phyloP scores from a whole-genome alignment of 2,329 filamentous ascomycete genomes.

The Colletotrichum melonis region DNA sequence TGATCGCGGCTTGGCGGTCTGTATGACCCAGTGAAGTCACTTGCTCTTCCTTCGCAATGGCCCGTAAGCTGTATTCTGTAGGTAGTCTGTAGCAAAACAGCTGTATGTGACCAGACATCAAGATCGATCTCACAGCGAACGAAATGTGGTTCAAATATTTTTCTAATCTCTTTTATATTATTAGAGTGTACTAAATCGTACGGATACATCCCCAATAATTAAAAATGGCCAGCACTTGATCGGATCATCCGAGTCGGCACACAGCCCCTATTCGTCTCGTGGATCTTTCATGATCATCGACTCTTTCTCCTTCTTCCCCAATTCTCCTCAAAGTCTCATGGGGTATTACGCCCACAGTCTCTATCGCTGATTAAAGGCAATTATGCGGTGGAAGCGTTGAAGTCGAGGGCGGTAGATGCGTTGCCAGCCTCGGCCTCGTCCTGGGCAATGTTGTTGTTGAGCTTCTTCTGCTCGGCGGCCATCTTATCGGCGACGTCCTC shows the following conservation, averaged over 20 bases:
- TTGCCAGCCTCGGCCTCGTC: constrained; percentile 61
- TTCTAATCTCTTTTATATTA: constrained; percentile 7
- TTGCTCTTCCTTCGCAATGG: no score
- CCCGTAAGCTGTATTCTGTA: no score
- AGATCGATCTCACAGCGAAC: accelerated
- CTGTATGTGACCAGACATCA: background rate
- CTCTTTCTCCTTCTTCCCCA: background rate
- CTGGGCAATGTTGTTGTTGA: constrained; percentile 63
- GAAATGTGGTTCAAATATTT: background rate
- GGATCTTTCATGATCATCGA: constrained; percentile 20
- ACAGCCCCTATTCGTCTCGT: constrained; percentile 23
- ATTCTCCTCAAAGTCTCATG: background rate
- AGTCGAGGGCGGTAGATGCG: constrained; percentile 47
- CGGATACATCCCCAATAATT: constrained; percentile 26
- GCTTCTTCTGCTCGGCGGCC: constrained; percentile 60
- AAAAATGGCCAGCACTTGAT: constrained; percentile 34
- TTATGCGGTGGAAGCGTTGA: constrained; percentile 32
- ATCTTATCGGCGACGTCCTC: constrained; percentile 56
- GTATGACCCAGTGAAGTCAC: no score
- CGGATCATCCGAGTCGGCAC: constrained; percentile 34
- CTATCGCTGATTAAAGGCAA: background rate
- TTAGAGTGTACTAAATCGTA: constrained; percentile 21
- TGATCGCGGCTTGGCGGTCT: background rate
- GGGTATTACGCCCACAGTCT: background rate
- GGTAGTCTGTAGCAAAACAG: background rate